Evolutionary conservation across 176 grass and related monocot species (phyloP).

Genomic region (Poa annua): DNA sequence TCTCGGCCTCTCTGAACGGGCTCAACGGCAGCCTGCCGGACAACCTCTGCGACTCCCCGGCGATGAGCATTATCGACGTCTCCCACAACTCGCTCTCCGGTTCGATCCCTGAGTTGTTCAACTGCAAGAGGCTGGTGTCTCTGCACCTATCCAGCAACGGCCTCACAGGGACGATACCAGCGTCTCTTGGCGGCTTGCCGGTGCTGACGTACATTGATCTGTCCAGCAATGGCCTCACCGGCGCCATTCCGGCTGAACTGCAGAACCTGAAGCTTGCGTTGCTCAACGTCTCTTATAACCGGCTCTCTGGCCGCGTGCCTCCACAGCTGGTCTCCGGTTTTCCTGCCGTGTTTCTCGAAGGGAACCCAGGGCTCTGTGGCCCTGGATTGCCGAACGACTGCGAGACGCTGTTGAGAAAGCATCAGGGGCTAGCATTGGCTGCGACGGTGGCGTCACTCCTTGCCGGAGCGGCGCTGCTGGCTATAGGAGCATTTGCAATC

Average conservation of each 20-base stretch:
- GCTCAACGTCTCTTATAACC: constrained; percentile 82
- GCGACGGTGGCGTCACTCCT: constrained; percentile 47
- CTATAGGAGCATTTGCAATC: constrained; percentile 45
- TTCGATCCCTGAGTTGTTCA: constrained; percentile 56
- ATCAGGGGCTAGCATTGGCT: constrained; percentile 38
- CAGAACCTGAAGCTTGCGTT: constrained; percentile 74
- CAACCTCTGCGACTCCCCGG: constrained; percentile 65
- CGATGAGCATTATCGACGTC: constrained; percentile 75
- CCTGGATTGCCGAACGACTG: constrained; percentile 57
- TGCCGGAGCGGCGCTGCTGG: constrained; percentile 41
- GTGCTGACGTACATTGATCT: constrained; percentile 88
- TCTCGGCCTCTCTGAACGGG: constrained; percentile 69
- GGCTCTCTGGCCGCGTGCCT: constrained; percentile 69
- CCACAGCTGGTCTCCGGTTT: constrained; percentile 52
- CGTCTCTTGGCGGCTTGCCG: constrained; percentile 59
- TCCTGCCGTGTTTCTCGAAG: constrained; percentile 69
- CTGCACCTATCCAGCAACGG: constrained; percentile 64
- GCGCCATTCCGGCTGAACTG: constrained; percentile 59
- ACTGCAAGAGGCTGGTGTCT: constrained; percentile 77
- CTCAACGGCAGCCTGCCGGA: constrained; percentile 66
- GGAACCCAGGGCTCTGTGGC: constrained; percentile 68
- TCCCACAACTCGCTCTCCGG: constrained; percentile 70
- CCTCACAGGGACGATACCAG: constrained; percentile 62
- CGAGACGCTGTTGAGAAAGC: background rate
- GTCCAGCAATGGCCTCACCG: constrained; percentile 70